These are phyloP conservation scores for Rhodotorula taiwanensis DNA, from an alignment of 768 basidiomycete genomes.

Conservation along the genomic window DNA sequence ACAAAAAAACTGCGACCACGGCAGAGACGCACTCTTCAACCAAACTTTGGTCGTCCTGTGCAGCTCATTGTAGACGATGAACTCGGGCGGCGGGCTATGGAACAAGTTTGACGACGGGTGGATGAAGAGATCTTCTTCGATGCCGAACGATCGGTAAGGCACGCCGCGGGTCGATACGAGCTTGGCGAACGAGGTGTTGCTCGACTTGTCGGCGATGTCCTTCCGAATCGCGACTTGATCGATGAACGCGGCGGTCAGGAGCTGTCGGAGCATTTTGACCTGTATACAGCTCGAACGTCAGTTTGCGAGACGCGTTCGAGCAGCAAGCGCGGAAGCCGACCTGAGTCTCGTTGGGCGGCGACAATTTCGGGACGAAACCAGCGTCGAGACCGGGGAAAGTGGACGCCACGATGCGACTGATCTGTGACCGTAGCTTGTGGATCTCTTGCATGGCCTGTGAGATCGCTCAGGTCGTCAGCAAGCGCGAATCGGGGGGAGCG, in stretches of 20 bases:
- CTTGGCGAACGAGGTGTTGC: conserved; percentile 50
- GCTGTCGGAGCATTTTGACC: conserved; percentile 83
- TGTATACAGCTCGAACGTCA: conserved; percentile 42
- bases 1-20: too few relatives aligned
- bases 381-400: conserved; percentile 63
- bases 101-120: conserved; percentile 81
- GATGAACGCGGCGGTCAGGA: conserved; percentile 81
- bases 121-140: conserved; percentile 80
- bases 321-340: conserved; percentile 45
- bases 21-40: conserved; percentile 61
- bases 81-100: conserved; percentile 68
- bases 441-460: conserved; percentile 95
- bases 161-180: conserved; percentile 71
- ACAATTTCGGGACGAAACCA: conserved; percentile 59
- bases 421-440: conserved; percentile 84
- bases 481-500: conserved; percentile 10
- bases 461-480: background rate
- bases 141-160: conserved; percentile 70
- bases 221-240: conserved; percentile 90
- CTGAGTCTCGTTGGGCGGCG: conserved; percentile 72
- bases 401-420: conserved; percentile 72
- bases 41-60: conserved; percentile 66
- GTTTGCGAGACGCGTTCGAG: background rate
- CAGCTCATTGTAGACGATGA: conserved; percentile 73
- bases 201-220: conserved; percentile 61